Evolutionary conservation across 1,139 yeast species (phyloP).

Genomic region (Debaryomycetaceae sp.): DNA sequence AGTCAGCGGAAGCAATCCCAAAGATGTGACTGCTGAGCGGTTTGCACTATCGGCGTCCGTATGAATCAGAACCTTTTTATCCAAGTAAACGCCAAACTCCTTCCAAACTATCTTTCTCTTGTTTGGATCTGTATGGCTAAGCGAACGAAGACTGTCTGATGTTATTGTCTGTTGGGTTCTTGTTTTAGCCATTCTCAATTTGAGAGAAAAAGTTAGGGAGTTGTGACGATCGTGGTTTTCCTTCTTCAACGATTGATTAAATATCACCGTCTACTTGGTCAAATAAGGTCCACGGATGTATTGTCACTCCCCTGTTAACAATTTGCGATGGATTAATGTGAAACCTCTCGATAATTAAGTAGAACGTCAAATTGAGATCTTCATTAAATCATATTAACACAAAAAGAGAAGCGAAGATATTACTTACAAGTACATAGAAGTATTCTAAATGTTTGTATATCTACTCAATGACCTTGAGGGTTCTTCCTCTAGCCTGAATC

Average conservation of each 20-base stretch:
- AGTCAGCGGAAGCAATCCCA: constrained; percentile 18
- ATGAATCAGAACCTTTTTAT: constrained; percentile 38
- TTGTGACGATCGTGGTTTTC: not conserved
- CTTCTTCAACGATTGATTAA: too few species aligned
- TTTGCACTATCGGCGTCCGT: constrained; percentile 10
- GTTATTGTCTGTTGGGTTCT: constrained; percentile 29
- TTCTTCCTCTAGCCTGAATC: constrained; percentile 6
- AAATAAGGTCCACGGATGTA: not conserved
- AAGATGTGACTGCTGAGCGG: constrained; percentile 10
- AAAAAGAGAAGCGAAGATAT: not conserved
- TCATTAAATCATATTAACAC: not conserved
- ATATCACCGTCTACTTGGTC: not conserved
- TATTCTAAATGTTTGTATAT: not conserved
- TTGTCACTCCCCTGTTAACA: not conserved
- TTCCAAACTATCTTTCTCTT: constrained; percentile 46
- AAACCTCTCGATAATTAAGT: not conserved
- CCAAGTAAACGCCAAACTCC: constrained; percentile 59
- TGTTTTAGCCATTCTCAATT: constrained; percentile 21
- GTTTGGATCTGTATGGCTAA: constrained; percentile 12
- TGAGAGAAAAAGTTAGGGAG: not conserved
- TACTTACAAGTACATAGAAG: constrained; percentile 1
- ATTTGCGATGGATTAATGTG: not conserved
- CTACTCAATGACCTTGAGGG: constrained; percentile 5
- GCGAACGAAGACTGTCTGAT: constrained; percentile 14
- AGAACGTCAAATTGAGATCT: not conserved